Percentiles rank a stretch among this genome's conserved stretches.
phyloP scores from a whole-genome alignment of 169 alveolate species.

The Perkinsus olseni region DNA sequence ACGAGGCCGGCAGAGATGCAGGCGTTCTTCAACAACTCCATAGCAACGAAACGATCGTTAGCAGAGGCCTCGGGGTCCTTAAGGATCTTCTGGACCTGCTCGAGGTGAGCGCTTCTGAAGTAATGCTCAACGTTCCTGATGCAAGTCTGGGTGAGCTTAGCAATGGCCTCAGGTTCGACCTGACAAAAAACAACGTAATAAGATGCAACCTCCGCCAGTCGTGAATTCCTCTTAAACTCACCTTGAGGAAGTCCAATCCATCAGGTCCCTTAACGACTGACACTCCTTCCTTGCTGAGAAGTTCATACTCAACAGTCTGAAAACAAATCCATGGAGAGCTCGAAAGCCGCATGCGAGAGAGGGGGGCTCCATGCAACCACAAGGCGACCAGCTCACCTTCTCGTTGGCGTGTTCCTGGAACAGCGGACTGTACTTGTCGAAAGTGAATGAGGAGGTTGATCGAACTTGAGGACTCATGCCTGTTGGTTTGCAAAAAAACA shows the following conservation, averaged over 20 bases:
- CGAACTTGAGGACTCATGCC: too few species aligned
- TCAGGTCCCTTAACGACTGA: neutral
- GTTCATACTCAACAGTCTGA: neutral
- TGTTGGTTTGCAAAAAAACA: too few species aligned
- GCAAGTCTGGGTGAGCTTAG: neutral
- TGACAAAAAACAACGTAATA: neutral
- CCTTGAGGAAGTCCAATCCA: neutral
- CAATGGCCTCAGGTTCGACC: neutral
- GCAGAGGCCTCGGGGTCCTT: slow-evolving; percentile 57
- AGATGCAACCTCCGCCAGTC: too few species aligned
- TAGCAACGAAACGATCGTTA: slow-evolving; percentile 65
- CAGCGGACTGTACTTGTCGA: neutral
- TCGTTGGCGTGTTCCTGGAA: neutral
- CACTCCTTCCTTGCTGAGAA: neutral
- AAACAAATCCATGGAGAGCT: too few species aligned
- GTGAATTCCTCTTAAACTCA: neutral
- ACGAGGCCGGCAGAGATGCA: slow-evolving; percentile 56
- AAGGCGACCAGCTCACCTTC: neutral
- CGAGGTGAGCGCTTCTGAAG: slow-evolving; percentile 11
- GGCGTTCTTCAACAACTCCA: slow-evolving; percentile 62
- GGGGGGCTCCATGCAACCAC: too few species aligned
- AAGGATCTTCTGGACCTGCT: slow-evolving; percentile 38
- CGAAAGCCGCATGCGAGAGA: too few species aligned
- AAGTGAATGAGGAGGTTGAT: too few species aligned
- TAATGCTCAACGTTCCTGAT: slow-evolving; percentile 7